Evolutionary conservation across 139 green algal species (phyloP), one percentile per base, ranked within the genome.

Genomic region (Diplosphaera chodatii): DNA sequence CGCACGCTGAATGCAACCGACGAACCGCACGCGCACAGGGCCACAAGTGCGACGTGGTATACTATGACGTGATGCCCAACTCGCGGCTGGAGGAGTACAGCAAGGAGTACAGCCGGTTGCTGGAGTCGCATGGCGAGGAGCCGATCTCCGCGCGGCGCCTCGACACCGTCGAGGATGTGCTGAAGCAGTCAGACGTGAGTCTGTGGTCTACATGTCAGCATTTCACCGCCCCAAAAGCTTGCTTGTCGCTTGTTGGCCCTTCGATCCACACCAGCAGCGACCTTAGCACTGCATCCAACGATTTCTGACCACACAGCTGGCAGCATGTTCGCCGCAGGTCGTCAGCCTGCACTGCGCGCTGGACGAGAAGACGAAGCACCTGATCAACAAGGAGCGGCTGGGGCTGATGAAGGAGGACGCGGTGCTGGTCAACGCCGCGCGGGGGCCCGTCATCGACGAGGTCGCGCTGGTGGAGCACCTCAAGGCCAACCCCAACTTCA

Each of bases 31-130:
- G n/a, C n/a, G n/a, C n/a, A 89, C 74, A 99, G 79, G 94, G 94
- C 1, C 96, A 99, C 91, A 99, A 99, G 81, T 98, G 97, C 89
- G 87, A 99, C 86, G 71, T 99, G 18, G 81, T 99, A 4, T 99
- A 99, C 82, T 98, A 89, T 71, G 94, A 99, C 79, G 89, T 91
- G 30, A 97, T 96, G 86, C 93, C 86, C 62, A 96, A 96, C 87
- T 88, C 78, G 48, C 77, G 77, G 37, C 78, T 92, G 67, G 88
- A 92, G 81, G 78, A 85, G 40, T 93, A 91, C 66, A 85, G 85
- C 40, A 69, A 40, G 18, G 79, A 85, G 34, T 98, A 98, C 74
- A 85, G 84, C 29, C 82, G 55, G 66, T 83, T 98, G 75, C 82
- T 98, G 70, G 74, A 89, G 40, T 82, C 83, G 40, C 66, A 79